phyloP scores from a whole-genome alignment of 129 eudicot genomes.

The Lonicera japonica region DNA sequence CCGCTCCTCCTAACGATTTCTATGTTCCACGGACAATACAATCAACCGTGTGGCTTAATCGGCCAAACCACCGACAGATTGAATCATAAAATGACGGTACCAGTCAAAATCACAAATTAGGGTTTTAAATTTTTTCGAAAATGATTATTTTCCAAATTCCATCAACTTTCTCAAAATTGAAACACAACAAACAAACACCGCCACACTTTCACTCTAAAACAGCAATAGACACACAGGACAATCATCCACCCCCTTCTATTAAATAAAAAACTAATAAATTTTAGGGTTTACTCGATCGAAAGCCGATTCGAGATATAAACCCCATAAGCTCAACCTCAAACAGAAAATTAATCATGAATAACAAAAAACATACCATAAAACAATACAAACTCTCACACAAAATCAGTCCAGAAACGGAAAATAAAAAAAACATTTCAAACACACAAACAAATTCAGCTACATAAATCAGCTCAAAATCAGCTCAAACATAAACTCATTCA shows the following conservation, averaged over 20 bases:
- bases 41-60: background rate
- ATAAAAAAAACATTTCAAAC: background rate
- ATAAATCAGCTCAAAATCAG: constrained; percentile 13
- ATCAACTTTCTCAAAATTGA: background rate
- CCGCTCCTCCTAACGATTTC: background rate
- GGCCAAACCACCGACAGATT: background rate
- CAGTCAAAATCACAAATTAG: constrained; percentile 1
- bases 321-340: background rate
- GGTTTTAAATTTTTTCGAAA: constrained; percentile 9
- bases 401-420: constrained; percentile 10
- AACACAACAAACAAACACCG: background rate
- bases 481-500: too few relatives aligned
- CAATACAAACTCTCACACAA: background rate
- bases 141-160: background rate
- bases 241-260: background rate
- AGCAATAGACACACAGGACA: background rate
- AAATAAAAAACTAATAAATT: background rate
- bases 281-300: constrained; percentile 27
- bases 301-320: background rate
- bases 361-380: constrained; percentile 14
- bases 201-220: background rate
- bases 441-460: constrained; percentile 8
- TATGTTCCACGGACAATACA: background rate
- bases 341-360: background rate
- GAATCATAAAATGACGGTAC: background rate